Evolutionary conservation across 768 basidiomycete genomes (phyloP).

Genomic region (Galerina sulciceps): DNA sequence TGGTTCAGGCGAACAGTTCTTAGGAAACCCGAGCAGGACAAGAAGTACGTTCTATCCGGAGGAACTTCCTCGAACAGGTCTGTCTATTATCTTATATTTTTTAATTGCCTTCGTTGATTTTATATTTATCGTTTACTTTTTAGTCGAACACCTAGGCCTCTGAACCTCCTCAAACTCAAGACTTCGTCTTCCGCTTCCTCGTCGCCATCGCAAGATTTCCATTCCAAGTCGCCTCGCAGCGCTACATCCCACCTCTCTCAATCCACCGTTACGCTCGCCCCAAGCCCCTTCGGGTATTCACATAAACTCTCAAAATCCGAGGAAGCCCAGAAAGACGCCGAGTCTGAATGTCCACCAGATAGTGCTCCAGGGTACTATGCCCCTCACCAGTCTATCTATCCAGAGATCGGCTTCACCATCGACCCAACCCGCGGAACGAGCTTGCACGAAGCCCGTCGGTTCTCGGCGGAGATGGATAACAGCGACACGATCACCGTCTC

Average conservation of each 20-base stretch:
- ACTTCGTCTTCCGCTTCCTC: neutral
- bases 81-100: neutral
- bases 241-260: neutral
- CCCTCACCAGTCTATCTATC: neutral
- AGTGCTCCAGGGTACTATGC: constrained; percentile 10
- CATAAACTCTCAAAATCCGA: constrained; percentile 8
- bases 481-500: constrained; percentile 14
- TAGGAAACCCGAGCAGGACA: constrained; percentile 3
- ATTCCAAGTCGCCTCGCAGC: neutral
- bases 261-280: constrained; percentile 9
- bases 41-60: neutral
- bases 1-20: constrained; percentile 5
- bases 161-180: constrained; percentile 14
- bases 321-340: constrained; percentile 8
- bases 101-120: neutral
- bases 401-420: constrained; percentile 7
- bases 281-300: neutral
- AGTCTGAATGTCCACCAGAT: constrained; percentile 4
- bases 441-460: neutral
- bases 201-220: neutral
- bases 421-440: constrained; percentile 8
- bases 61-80: constrained; percentile 5
- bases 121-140: neutral
- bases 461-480: constrained; percentile 1
- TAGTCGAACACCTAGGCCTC: neutral